A percentile compares a stretch with the other conserved stretches of the same genome.
These are phyloP conservation scores for Omphalotus guepiniiformis DNA, from an alignment of 768 basidiomycete genomes.

Conservation along the genomic window DNA sequence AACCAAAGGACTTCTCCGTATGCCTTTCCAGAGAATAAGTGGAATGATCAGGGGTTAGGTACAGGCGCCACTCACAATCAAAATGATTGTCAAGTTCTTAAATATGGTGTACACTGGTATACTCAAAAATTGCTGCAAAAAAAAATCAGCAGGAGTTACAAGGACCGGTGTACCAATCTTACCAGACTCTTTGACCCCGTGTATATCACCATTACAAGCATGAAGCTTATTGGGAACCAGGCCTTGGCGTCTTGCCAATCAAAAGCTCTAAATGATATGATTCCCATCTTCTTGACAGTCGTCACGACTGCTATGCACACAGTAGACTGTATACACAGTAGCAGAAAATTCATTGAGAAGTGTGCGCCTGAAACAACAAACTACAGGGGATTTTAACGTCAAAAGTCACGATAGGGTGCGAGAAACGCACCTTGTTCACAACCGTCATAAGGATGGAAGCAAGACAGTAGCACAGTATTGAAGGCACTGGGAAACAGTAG, in stretches of 20 bases:
- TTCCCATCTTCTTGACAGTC: slow-evolving; percentile 63
- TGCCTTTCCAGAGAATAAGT: slow-evolving; percentile 52
- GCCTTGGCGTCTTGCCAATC: slow-evolving; percentile 78
- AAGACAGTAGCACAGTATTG: slow-evolving; percentile 85
- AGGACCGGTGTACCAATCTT: slow-evolving; percentile 28
- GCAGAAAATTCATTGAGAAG: slow-evolving; percentile 97
- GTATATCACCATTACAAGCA: slow-evolving; percentile 94
- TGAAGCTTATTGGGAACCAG: slow-evolving; percentile 93
- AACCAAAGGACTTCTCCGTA: slow-evolving; percentile 99
- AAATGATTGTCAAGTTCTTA: slow-evolving; percentile 99
- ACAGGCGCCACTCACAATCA: slow-evolving; percentile 63
- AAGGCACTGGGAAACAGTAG: slow-evolving; percentile 48
- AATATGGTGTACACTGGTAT: slow-evolving; percentile 99
- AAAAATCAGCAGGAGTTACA: neutral
- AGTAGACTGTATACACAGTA: slow-evolving; percentile 84
- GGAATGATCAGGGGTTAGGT: slow-evolving; percentile 2
- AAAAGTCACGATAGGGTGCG: neutral
- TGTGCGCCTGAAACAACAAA: slow-evolving; percentile 91
- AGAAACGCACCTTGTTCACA: slow-evolving; percentile 75
- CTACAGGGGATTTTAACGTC: slow-evolving; percentile 34
- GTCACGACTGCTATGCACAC: slow-evolving; percentile 83
- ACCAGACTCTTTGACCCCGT: slow-evolving; percentile 97
- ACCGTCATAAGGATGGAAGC: slow-evolving; percentile 97
- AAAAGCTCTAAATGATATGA: slow-evolving; percentile 85
- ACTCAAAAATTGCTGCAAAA: slow-evolving; percentile 82